These are phyloP conservation scores for Stachybotrys chlorohalonatus DNA, from an alignment of 2,329 filamentous ascomycete genomes.

Conservation along the genomic window DNA sequence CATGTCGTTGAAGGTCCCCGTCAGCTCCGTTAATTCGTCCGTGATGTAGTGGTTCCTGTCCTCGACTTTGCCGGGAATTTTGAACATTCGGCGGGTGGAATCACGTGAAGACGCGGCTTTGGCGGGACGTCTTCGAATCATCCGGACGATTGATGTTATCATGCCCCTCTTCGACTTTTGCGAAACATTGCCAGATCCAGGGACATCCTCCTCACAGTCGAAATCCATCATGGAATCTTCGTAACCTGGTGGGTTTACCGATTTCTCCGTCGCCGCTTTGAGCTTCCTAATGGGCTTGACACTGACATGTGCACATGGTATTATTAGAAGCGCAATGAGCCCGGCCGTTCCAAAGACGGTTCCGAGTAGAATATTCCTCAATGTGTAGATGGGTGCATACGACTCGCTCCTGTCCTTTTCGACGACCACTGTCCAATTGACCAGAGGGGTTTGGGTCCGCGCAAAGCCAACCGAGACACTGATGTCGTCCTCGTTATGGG, in stretches of 20 bases:
- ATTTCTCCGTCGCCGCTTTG: conserved; percentile 65
- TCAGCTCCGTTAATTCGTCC: conserved; percentile 79
- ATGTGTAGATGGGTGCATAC: conserved; percentile 61
- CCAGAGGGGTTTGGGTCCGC: conserved; percentile 55
- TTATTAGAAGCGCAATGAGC: conserved; percentile 59
- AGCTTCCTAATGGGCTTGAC: conserved; percentile 72
- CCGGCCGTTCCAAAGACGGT: conserved; percentile 80
- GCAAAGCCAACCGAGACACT: conserved; percentile 75
- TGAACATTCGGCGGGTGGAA: conserved; percentile 52
- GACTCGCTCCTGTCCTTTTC: conserved; percentile 70
- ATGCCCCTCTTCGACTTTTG: conserved; percentile 35
- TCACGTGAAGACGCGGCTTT: conserved; percentile 24
- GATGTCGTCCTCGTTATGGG: conserved; percentile 61
- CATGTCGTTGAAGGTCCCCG: conserved; percentile 86
- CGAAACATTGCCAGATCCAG: conserved; percentile 32
- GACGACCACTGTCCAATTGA: conserved; percentile 75
- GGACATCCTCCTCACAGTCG: conserved; percentile 34
- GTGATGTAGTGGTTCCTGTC: conserved; percentile 67
- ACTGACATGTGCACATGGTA: conserved; percentile 74
- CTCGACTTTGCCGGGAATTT: conserved; percentile 75
- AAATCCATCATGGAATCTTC: conserved; percentile 35
- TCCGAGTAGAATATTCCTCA: conserved; percentile 73
- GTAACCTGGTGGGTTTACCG: conserved; percentile 57
- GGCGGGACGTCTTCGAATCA: conserved; percentile 22
- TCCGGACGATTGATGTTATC: conserved; percentile 26